These are phyloP conservation scores for Rehmannia glutinosa DNA, from an alignment of 257 asterid genomes.

Conservation along the genomic window DNA sequence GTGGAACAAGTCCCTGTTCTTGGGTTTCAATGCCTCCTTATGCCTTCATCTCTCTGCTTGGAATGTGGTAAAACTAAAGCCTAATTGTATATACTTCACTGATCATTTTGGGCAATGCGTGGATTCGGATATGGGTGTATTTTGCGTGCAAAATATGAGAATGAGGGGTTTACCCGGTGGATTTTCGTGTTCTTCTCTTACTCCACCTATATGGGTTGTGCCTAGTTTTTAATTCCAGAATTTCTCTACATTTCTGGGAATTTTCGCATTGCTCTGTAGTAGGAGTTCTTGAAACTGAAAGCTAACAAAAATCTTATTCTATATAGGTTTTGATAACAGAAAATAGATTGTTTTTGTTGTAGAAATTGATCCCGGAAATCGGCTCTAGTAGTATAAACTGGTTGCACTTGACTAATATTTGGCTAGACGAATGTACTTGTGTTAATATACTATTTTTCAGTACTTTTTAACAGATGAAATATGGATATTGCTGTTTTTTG, in stretches of 20 bases:
- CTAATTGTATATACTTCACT: not conserved
- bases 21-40: not conserved
- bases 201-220: not conserved
- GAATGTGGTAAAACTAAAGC: not conserved
- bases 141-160: not conserved
- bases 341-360: not conserved
- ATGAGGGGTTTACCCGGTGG: not conserved
- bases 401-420: too few relatives aligned
- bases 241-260: too few relatives aligned
- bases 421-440: not conserved
- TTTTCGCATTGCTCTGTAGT: not conserved
- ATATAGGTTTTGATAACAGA: not conserved
- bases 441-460: too few relatives aligned
- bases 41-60: not conserved
- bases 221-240: not conserved
- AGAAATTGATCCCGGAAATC: not conserved
- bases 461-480: not conserved
- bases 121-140: not conserved
- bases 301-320: not conserved
- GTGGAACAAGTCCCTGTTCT: not conserved
- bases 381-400: not conserved
- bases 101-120: not conserved
- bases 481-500: not conserved
- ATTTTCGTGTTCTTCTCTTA: not conserved
- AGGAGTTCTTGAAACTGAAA: not conserved